Evolutionary conservation across 1,139 yeast species (phyloP).

Genomic region (Pichia cactophila): DNA sequence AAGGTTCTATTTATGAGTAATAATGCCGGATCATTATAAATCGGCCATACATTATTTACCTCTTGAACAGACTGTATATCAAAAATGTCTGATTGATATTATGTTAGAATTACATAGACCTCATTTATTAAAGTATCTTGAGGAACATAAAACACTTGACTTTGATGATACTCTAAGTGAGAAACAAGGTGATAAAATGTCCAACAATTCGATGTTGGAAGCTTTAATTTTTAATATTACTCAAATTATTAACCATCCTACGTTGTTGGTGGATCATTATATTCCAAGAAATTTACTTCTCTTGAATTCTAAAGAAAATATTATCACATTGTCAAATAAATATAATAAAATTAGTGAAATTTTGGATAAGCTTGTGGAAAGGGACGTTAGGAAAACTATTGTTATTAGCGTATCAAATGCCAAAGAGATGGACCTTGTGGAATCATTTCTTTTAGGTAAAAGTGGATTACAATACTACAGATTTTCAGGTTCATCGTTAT

Average conservation of each 20-base stretch:
- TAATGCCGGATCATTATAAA: neutral
- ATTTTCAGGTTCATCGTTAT: constrained; percentile 53
- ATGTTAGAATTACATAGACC: constrained; percentile 44
- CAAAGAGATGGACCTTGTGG: constrained; percentile 64
- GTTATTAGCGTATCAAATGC: constrained; percentile 54
- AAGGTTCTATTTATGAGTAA: neutral
- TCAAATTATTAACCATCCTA: constrained; percentile 55
- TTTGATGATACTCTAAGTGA: neutral
- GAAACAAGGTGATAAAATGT: constrained; percentile 15
- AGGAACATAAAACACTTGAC: constrained; percentile 7
- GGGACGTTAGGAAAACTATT: constrained; percentile 27
- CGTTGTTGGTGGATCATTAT: constrained; percentile 64
- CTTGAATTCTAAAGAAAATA: constrained; percentile 53
- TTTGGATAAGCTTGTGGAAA: constrained; percentile 30
- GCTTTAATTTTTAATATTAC: constrained; percentile 44
- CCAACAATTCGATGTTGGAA: constrained; percentile 29
- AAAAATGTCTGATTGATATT: constrained; percentile 48
- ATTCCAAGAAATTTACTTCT: constrained; percentile 60
- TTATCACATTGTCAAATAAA: constrained; percentile 51
- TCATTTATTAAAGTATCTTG: constrained; percentile 22
- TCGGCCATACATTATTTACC: constrained; percentile 43
- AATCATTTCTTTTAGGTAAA: constrained; percentile 60
- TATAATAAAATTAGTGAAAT: constrained; percentile 47
- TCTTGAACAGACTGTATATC: constrained; percentile 46
- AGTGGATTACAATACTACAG: constrained; percentile 44